Percentiles rank a stretch among this genome's conserved stretches.
Conservation (phyloP, 192 early-diverging fungal species). For the Backusella tuberculispora region DNA sequence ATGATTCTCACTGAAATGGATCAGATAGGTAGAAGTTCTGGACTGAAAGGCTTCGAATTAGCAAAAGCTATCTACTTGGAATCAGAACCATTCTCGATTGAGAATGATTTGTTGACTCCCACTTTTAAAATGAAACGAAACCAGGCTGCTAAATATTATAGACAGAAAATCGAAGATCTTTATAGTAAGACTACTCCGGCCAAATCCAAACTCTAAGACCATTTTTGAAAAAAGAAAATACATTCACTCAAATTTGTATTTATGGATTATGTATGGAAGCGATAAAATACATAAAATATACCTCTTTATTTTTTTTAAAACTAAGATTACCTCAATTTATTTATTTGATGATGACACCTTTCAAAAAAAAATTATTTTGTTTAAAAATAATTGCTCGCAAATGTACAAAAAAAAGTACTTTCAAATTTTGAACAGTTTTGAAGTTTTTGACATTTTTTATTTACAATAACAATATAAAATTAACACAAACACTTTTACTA, state of each 20-base stretch:
- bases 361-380: too few relatives aligned
- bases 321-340: too few relatives aligned
- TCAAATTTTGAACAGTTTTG: too few relatives aligned
- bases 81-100: constrained; percentile 73
- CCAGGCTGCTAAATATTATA: constrained; percentile 14
- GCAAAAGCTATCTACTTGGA: constrained; percentile 76
- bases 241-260: not conserved
- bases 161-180: constrained; percentile 7
- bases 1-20: constrained; percentile 60
- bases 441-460: too few relatives aligned
- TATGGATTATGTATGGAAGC: not conserved
- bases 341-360: too few relatives aligned
- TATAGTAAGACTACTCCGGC: constrained; percentile 10
- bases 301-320: too few relatives aligned
- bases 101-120: constrained; percentile 87
- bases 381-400: too few relatives aligned
- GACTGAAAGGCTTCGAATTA: constrained; percentile 72
- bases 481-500: too few relatives aligned
- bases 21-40: constrained; percentile 51
- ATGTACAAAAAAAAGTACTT: too few relatives aligned
- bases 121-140: constrained; percentile 53
- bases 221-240: not conserved
- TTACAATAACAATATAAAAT: too few relatives aligned
- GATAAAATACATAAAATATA: not conserved
- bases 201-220: not conserved